These are phyloP conservation scores for Abrus pulchellus DNA, from an alignment of 306 rosid genomes.

Conservation along the genomic window DNA sequence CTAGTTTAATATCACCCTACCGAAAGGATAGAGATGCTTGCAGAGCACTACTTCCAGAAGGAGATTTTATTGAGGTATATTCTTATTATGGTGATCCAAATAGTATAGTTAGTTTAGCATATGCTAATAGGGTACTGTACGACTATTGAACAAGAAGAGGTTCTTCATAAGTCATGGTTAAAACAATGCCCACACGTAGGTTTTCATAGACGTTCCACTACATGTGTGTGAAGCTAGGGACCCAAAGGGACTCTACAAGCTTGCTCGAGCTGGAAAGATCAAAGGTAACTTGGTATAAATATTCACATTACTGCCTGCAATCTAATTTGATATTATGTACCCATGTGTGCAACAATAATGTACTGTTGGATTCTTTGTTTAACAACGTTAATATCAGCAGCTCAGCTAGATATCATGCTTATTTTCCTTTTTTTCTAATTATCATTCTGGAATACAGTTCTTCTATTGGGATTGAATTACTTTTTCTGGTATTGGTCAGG, in stretches of 20 bases:
- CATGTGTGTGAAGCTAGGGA: slow-evolving; percentile 89
- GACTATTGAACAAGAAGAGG: slow-evolving; percentile 41
- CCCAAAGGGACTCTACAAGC: slow-evolving; percentile 97
- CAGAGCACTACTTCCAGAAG: slow-evolving; percentile 80
- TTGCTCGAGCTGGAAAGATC: slow-evolving; percentile 94
- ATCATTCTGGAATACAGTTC: slow-evolving; percentile 12
- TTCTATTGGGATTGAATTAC: slow-evolving; percentile 21
- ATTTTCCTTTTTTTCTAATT: slow-evolving; percentile 34
- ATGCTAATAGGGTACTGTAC: slow-evolving; percentile 32
- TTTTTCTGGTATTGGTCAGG: slow-evolving; percentile 66
- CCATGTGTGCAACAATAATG: background rate
- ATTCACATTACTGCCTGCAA: slow-evolving; percentile 35
- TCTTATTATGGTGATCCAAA: slow-evolving; percentile 31
- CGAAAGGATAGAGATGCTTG: slow-evolving; percentile 89
- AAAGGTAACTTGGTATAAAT: slow-evolving; percentile 60
- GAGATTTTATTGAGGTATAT: slow-evolving; percentile 90
- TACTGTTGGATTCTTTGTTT: slow-evolving; percentile 10
- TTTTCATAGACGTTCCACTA: slow-evolving; percentile 88
- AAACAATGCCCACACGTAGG: slow-evolving; percentile 59
- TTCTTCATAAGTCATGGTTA: slow-evolving; percentile 37
- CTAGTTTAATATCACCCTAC: slow-evolving; percentile 95
- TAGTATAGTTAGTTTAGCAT: slow-evolving; percentile 34
- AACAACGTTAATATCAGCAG: slow-evolving; percentile 18
- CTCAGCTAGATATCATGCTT: background rate
- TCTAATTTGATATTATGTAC: slow-evolving; percentile 42